phyloP scores from a whole-genome alignment of 2,329 filamentous ascomycete genomes.

The Trematosphaeria pertusa region DNA sequence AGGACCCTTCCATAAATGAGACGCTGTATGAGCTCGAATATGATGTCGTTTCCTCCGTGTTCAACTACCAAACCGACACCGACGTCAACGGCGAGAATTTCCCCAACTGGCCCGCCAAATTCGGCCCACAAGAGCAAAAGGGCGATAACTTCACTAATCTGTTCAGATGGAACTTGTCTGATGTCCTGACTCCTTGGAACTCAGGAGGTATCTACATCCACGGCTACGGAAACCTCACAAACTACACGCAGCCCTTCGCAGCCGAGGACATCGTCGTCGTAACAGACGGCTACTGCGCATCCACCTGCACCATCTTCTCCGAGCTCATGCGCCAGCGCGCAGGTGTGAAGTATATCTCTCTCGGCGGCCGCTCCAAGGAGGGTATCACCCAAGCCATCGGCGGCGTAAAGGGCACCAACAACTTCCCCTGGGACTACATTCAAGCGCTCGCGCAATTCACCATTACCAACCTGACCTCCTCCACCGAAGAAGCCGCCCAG shows the following conservation, averaged over 20 bases:
- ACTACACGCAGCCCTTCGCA: conserved; percentile 62
- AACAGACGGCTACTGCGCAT: conserved; percentile 61
- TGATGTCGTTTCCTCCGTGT: conserved; percentile 49
- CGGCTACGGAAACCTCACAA: conserved; percentile 43
- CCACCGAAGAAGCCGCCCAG: conserved; percentile 31
- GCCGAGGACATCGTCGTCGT: conserved; percentile 66
- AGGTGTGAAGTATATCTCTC: conserved; percentile 63
- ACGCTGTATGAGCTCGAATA: conserved; percentile 44
- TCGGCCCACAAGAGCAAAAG: conserved; percentile 50
- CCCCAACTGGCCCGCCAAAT: conserved; percentile 55
- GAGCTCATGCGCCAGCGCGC: conserved; percentile 61
- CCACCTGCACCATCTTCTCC: conserved; percentile 66
- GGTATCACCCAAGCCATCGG: conserved; percentile 63
- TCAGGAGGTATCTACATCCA: conserved; percentile 43
- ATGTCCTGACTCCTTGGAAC: conserved; percentile 46
- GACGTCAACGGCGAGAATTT: conserved; percentile 60
- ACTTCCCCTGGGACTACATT: conserved; percentile 40
- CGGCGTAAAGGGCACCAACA: conserved; percentile 67
- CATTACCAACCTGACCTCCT: conserved; percentile 28
- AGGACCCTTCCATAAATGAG: conserved; percentile 34
- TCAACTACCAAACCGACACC: conserved; percentile 56
- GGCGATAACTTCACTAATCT: conserved; percentile 64
- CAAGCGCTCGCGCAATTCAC: conserved; percentile 32
- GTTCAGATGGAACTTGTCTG: conserved; percentile 60
- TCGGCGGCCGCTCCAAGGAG: conserved; percentile 65